Evolutionary conservation across 192 early-diverging fungal species (phyloP).

Genomic region (Geranomyces variabilis): DNA sequence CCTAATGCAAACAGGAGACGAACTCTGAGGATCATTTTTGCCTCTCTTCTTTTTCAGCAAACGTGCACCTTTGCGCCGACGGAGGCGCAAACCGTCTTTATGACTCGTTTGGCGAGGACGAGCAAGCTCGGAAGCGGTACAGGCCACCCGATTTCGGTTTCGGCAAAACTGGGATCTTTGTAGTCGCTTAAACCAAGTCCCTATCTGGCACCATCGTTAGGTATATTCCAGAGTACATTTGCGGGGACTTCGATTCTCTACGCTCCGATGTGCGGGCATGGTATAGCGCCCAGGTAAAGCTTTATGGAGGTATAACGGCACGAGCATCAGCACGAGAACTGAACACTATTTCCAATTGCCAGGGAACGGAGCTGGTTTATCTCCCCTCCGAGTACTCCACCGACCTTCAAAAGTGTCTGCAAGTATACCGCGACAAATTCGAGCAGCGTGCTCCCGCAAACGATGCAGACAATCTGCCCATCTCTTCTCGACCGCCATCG

Average conservation of each 20-base stretch:
- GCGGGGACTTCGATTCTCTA: conserved; percentile 88
- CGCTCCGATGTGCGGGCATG: conserved; percentile 58
- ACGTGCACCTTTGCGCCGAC: conserved; percentile 75
- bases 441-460: conserved; percentile 7
- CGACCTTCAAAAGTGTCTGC: conserved; percentile 90
- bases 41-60: conserved; percentile 47
- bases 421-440: conserved; percentile 32
- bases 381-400: conserved; percentile 64
- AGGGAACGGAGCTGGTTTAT: conserved; percentile 57
- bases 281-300: conserved; percentile 61
- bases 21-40: conserved; percentile 48
- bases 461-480: neutral
- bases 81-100: conserved; percentile 90
- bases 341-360: conserved; percentile 20
- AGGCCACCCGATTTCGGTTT: too few relatives aligned
- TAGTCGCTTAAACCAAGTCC: neutral
- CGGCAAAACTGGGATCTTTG: neutral
- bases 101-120: conserved; percentile 58
- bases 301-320: too few relatives aligned
- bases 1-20: conserved; percentile 35
- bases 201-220: too few relatives aligned
- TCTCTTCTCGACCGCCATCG: neutral
- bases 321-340: neutral
- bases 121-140: conserved; percentile 23
- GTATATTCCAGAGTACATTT: conserved; percentile 76